A percentile compares a stretch with the other conserved stretches of the same genome.
Evolutionary conservation across 2,329 filamentous ascomycete genomes (phyloP).

Genomic region (Talaromyces sp.): DNA sequence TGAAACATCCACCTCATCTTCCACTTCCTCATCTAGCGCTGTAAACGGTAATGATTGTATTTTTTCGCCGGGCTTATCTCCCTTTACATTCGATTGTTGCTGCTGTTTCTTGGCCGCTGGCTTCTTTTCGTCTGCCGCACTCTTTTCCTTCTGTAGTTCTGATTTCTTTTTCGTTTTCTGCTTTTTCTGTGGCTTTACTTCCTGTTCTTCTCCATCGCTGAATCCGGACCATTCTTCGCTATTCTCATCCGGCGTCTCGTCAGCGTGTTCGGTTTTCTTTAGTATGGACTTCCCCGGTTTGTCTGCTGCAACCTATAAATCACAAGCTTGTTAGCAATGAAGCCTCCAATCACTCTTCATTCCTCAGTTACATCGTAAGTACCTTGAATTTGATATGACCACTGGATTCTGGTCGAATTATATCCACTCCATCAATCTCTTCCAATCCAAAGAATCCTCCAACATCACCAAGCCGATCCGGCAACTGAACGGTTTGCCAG

Average conservation of each 20-base stretch:
- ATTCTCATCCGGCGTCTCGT: slow-evolving; percentile 14
- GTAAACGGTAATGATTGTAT: slow-evolving; percentile 34
- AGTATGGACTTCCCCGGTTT: slow-evolving; percentile 31
- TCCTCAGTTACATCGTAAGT: slow-evolving; percentile 1
- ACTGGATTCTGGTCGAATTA: slow-evolving; percentile 62
- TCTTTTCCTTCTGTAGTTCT: slow-evolving; percentile 21
- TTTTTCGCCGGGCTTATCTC: slow-evolving; percentile 25
- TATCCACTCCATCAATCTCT: slow-evolving; percentile 83
- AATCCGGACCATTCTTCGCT: slow-evolving; percentile 62
- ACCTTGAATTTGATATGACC: slow-evolving; percentile 43
- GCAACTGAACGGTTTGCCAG: slow-evolving; percentile 62
- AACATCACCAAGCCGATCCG: slow-evolving; percentile 78
- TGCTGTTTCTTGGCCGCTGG: slow-evolving; percentile 16
- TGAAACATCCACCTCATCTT: slow-evolving; percentile 59
- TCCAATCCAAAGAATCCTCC: slow-evolving; percentile 90
- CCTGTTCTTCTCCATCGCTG: slow-evolving; percentile 45
- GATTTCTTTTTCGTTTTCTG: slow-evolving; percentile 7
- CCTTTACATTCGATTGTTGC: slow-evolving; percentile 25
- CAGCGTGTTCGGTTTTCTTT: slow-evolving; percentile 20
- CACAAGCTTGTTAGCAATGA: slow-evolving; percentile 10
- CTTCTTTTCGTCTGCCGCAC: slow-evolving; percentile 35
- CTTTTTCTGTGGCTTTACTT: slow-evolving; percentile 23
- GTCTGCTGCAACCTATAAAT: slow-evolving; percentile 26
- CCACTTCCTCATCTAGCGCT: slow-evolving; percentile 31
- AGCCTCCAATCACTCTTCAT: neutral